These are phyloP conservation scores for Gremmenia infestans DNA, from an alignment of 2,329 filamentous ascomycete species.

Conservation along the genomic window DNA sequence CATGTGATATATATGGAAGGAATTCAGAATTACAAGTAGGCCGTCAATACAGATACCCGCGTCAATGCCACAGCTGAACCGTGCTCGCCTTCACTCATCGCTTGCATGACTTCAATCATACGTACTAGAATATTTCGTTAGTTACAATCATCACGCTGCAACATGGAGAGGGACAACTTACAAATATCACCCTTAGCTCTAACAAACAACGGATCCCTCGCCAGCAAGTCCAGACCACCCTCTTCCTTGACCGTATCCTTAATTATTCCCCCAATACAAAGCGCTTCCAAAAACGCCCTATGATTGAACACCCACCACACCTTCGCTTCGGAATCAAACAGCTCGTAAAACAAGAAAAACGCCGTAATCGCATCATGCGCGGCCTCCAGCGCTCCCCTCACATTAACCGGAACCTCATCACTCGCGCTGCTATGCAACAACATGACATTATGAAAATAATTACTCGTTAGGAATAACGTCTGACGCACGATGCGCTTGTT, in stretches of 20 bases:
- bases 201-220: constrained; percentile 53
- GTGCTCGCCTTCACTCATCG: constrained; percentile 50
- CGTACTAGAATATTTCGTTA: constrained; percentile 37
- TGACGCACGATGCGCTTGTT: constrained; percentile 67
- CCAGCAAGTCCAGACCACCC: constrained; percentile 41
- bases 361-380: constrained; percentile 69
- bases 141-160: not conserved
- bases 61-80: constrained; percentile 56
- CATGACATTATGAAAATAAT: constrained; percentile 81
- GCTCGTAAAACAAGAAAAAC: constrained; percentile 67
- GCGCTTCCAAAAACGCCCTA: constrained; percentile 70
- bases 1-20: not conserved
- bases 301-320: constrained; percentile 88
- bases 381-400: constrained; percentile 66
- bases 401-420: constrained; percentile 55
- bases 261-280: constrained; percentile 60
- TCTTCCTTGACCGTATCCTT: constrained; percentile 45
- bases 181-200: constrained; percentile 56
- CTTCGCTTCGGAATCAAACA: constrained; percentile 66
- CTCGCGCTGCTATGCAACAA: constrained; percentile 69
- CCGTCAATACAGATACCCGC: constrained; percentile 52
- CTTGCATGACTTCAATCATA: constrained; percentile 61
- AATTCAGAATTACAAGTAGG: constrained; percentile 33
- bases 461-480: constrained; percentile 73
- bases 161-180: constrained; percentile 35